Evolutionary conservation across 2,329 filamentous ascomycete genomes (phyloP).

Genomic region (Geosmithia putterillii): DNA sequence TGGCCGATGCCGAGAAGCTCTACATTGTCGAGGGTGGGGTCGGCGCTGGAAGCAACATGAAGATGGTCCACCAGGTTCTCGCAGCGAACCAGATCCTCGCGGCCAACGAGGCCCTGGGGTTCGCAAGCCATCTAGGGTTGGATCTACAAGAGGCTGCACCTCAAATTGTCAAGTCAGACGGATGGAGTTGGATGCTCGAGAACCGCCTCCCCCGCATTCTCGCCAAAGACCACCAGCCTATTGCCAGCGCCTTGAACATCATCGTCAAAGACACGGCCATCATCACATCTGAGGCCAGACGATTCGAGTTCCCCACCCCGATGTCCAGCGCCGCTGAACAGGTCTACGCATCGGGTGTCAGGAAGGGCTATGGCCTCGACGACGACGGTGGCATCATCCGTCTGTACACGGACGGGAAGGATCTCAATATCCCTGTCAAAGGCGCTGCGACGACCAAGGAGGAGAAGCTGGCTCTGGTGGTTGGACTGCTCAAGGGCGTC

Average conservation of each 20-base stretch:
- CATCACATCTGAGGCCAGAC: conserved; percentile 52
- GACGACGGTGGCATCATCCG: conserved; percentile 31
- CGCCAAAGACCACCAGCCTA: conserved; percentile 34
- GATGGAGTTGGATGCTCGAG: conserved; percentile 51
- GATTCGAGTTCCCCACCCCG: conserved; percentile 44
- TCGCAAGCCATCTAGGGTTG: conserved; percentile 43
- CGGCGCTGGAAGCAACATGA: conserved; percentile 54
- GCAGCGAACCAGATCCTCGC: conserved; percentile 52
- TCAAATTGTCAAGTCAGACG: conserved; percentile 30
- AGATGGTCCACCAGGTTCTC: conserved; percentile 56
- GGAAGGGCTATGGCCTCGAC: conserved; percentile 37
- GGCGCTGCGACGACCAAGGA: conserved; percentile 16
- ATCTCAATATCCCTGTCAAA: conserved; percentile 15
- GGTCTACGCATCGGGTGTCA: conserved; percentile 46
- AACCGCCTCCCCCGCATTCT: conserved; percentile 45
- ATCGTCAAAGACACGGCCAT: conserved; percentile 52
- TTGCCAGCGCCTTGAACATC: conserved; percentile 46
- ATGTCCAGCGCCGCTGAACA: conserved; percentile 53
- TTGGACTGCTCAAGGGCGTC: conserved; percentile 27
- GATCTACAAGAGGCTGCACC: conserved; percentile 28
- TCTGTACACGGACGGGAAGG: conserved; percentile 26
- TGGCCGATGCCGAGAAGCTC: conserved; percentile 50
- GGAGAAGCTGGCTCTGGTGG: conserved; percentile 22
- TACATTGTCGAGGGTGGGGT: conserved; percentile 48
- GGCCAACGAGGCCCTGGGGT: conserved; percentile 46